Conservation (phyloP, 2,329 filamentous ascomycete species). For the Pseudocercospora ulei region DNA sequence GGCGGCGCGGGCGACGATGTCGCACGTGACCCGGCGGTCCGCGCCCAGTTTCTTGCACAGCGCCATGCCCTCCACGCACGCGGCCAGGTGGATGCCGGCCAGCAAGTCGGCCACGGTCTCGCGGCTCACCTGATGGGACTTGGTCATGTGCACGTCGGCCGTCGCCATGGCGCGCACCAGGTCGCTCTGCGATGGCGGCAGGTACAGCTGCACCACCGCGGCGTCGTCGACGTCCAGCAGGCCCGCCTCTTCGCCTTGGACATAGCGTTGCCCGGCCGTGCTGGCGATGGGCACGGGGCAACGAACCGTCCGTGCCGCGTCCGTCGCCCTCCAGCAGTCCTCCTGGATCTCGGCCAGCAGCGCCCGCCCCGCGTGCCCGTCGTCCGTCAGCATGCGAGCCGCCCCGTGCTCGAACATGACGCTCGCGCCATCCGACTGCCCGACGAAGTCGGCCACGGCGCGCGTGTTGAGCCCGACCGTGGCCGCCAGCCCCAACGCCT, state of each 20-base stretch:
- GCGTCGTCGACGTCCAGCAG: slow-evolving; percentile 49
- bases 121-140: slow-evolving; percentile 32
- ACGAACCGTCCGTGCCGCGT: slow-evolving; percentile 49
- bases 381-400: slow-evolving; percentile 44
- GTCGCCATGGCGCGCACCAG: slow-evolving; percentile 31
- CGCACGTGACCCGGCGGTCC: slow-evolving; percentile 40
- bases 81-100: slow-evolving; percentile 43
- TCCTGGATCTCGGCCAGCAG: slow-evolving; percentile 42
- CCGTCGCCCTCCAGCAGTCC: slow-evolving; percentile 55
- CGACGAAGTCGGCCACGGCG: slow-evolving; percentile 43
- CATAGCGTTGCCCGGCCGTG: slow-evolving; percentile 56
- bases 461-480: slow-evolving; percentile 46
- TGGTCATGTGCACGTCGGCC: slow-evolving; percentile 35
- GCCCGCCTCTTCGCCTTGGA: slow-evolving; percentile 50
- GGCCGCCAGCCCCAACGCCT: slow-evolving; percentile 50
- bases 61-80: slow-evolving; percentile 42
- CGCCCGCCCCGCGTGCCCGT: slow-evolving; percentile 41
- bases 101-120: slow-evolving; percentile 37
- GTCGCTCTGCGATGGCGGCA: slow-evolving; percentile 30
- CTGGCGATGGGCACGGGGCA: slow-evolving; percentile 55
- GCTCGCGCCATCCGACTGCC: slow-evolving; percentile 36
- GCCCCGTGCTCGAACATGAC: slow-evolving; percentile 52
- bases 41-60: slow-evolving; percentile 42
- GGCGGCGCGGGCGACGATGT: slow-evolving; percentile 42
- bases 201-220: slow-evolving; percentile 48